A percentile compares a stretch with the other conserved stretches of the same genome.
Evolutionary conservation across 345 rosid species (phyloP).

Genomic region (Moricandia arvensis): DNA sequence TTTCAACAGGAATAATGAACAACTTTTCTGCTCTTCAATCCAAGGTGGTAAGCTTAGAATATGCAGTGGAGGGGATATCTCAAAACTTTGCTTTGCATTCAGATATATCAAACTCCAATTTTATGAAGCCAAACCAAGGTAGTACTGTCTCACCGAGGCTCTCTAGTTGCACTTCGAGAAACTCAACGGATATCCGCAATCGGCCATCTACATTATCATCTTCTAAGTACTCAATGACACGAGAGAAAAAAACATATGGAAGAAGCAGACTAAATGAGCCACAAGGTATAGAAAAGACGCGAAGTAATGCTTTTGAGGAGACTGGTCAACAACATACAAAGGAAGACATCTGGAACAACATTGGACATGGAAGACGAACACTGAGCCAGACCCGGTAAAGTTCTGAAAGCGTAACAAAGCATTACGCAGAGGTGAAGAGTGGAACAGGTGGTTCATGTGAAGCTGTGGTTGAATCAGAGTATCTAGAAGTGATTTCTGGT

Average conservation of each 20-base stretch:
- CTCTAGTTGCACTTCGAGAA: constrained; percentile 70
- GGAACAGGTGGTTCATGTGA: constrained; percentile 49
- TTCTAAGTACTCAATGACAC: constrained; percentile 46
- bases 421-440: constrained; percentile 39
- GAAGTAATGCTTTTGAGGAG: constrained; percentile 43
- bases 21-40: constrained; percentile 64
- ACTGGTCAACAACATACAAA: constrained; percentile 36
- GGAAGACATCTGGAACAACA: constrained; percentile 49
- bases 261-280: constrained; percentile 49
- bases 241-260: constrained; percentile 54
- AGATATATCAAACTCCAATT: constrained; percentile 44
- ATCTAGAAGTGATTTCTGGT: constrained; percentile 65
- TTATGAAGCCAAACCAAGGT: constrained; percentile 51
- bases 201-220: constrained; percentile 50
- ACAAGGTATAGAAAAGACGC: constrained; percentile 44
- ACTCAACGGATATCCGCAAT: constrained; percentile 52
- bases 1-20: constrained; percentile 64
- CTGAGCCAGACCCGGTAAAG: constrained; percentile 40
- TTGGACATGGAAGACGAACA: constrained; percentile 43
- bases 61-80: constrained; percentile 58
- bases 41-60: constrained; percentile 74
- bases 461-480: constrained; percentile 81
- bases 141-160: constrained; percentile 54
- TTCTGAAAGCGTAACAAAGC: constrained; percentile 34
- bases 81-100: constrained; percentile 45